These are phyloP conservation scores for Chlamydomonas reinhardtii DNA, from an alignment of 163 green algal species.

Conservation along the genomic window DNA sequence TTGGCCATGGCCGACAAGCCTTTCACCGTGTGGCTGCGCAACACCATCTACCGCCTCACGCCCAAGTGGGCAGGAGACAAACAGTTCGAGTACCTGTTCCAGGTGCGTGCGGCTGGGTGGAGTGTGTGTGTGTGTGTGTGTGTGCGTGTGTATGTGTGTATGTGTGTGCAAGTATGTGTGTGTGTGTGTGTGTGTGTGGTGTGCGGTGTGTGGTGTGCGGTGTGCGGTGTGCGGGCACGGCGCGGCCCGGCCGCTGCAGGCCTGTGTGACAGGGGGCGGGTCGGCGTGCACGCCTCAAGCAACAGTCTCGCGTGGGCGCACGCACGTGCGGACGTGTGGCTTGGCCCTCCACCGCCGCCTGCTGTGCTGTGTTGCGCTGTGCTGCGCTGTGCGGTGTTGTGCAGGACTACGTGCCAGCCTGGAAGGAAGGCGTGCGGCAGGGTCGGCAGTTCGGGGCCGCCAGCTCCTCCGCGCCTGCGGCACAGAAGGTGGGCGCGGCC, in stretches of 20 bases:
- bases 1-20: conserved; percentile 6
- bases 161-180: too few relatives aligned
- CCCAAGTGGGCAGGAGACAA: conserved; percentile 37
- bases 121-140: neutral
- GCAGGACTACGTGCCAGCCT: conserved; percentile 24
- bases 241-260: too few relatives aligned
- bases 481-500: neutral
- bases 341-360: too few relatives aligned
- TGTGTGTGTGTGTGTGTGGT: too few relatives aligned
- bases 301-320: too few relatives aligned
- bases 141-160: neutral
- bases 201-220: too few relatives aligned
- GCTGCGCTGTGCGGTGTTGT: too few relatives aligned
- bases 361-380: too few relatives aligned
- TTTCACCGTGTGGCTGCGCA: neutral
- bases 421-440: conserved; percentile 5
- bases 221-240: too few relatives aligned
- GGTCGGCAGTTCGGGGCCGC: neutral
- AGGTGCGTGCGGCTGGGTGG: neutral
- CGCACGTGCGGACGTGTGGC: too few relatives aligned
- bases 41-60: conserved; percentile 39
- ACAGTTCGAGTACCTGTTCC: conserved; percentile 39
- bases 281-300: too few relatives aligned
- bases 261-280: too few relatives aligned
- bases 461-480: neutral